phyloP scores from a whole-genome alignment of 306 rosid genomes.

The Quercus parvula region DNA sequence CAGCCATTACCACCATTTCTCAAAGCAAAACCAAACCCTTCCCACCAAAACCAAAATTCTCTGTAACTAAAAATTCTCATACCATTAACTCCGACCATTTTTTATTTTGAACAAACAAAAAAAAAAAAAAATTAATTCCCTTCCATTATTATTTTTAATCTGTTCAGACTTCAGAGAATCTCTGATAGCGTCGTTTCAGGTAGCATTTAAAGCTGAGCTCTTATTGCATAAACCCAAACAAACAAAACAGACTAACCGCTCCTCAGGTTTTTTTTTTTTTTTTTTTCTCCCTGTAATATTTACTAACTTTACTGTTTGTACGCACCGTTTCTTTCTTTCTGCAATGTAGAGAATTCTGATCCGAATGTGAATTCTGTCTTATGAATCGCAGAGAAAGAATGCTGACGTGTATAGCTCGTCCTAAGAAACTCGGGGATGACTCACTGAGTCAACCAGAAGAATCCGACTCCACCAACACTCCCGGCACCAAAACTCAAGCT shows the following conservation, averaged over 20 bases:
- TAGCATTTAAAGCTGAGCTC: conserved; percentile 23
- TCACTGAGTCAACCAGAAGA: conserved; percentile 62
- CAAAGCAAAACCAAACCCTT: conserved; percentile 20
- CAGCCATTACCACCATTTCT: conserved; percentile 21
- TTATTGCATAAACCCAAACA: neutral
- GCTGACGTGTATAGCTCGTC: conserved; percentile 93
- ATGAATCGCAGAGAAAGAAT: conserved; percentile 33
- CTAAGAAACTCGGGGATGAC: conserved; percentile 72
- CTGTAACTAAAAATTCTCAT: no score
- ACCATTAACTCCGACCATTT: no score
- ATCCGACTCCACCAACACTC: conserved; percentile 41
- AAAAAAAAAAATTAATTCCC: no score
- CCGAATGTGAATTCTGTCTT: neutral
- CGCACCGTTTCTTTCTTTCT: neutral
- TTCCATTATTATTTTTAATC: no score
- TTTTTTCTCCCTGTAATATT: no score
- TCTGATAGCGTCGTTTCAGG: conserved; percentile 21
- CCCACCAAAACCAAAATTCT: neutral
- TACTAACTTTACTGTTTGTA: neutral
- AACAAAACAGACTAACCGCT: neutral
- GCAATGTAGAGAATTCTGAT: no score
- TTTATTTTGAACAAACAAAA: no score
- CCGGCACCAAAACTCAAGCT: conserved; percentile 49
- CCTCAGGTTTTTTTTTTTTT: neutral
- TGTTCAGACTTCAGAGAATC: conserved; percentile 33